phyloP scores from a whole-genome alignment of 768 basidiomycete genomes.

The Polyporus arcularius region DNA sequence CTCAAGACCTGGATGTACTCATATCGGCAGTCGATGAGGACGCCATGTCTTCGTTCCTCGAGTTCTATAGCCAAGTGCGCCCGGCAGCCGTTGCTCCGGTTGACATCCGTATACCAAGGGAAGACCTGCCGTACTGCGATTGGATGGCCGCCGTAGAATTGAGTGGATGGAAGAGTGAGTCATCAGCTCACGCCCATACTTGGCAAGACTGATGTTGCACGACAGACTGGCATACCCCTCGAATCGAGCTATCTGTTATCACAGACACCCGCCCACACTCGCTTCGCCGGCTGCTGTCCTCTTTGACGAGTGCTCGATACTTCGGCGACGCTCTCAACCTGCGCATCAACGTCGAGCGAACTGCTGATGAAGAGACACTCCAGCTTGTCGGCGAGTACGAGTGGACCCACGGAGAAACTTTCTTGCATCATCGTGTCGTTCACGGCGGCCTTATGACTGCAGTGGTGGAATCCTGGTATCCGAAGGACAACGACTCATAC shows the following conservation, averaged over 20 bases:
- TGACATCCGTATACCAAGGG: slow-evolving; percentile 43
- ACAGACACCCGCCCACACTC: slow-evolving; percentile 78
- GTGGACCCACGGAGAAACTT: slow-evolving; percentile 64
- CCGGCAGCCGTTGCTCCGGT: neutral
- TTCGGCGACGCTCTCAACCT: slow-evolving; percentile 70
- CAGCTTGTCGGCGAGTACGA: slow-evolving; percentile 46
- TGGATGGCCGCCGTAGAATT: slow-evolving; percentile 67
- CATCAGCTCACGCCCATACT: slow-evolving; percentile 1
- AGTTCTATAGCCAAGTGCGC: neutral
- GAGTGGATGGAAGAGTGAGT: slow-evolving; percentile 59
- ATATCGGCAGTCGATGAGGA: slow-evolving; percentile 9
- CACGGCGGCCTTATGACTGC: slow-evolving; percentile 80
- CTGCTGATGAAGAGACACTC: slow-evolving; percentile 64
- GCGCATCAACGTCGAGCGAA: slow-evolving; percentile 76
- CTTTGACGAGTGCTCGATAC: slow-evolving; percentile 57
- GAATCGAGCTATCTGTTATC: slow-evolving; percentile 70
- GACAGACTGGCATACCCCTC: slow-evolving; percentile 74
- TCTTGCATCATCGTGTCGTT: slow-evolving; percentile 72
- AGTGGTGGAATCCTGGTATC: slow-evolving; percentile 91
- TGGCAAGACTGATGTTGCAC: slow-evolving; percentile 15
- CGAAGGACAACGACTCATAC: slow-evolving; percentile 68
- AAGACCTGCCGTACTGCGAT: slow-evolving; percentile 50
- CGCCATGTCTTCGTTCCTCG: neutral
- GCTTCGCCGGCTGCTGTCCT: slow-evolving; percentile 63
- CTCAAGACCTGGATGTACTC: neutral